Conservation (phyloP, 768 basidiomycete species). For the Termitomyces titanicus region DNA sequence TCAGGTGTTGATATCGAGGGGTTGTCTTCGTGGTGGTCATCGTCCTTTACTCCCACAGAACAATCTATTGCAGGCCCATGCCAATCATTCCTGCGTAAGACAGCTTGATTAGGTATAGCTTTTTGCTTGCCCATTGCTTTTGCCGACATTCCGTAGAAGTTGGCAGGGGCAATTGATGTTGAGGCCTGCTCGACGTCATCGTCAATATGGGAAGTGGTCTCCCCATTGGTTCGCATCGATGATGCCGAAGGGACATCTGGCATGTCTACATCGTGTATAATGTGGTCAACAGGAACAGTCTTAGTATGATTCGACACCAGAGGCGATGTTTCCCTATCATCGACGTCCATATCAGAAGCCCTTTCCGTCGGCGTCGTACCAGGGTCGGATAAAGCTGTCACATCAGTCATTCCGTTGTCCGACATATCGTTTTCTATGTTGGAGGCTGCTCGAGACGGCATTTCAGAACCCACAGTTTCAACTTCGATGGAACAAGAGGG, state of each 20-base stretch:
- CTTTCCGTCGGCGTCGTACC: neutral
- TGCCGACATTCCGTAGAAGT: slow-evolving; percentile 11
- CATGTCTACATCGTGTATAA: slow-evolving; percentile 7
- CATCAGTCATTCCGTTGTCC: neutral
- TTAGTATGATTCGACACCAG: slow-evolving; percentile 10
- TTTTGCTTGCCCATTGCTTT: slow-evolving; percentile 19
- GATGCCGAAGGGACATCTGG: slow-evolving; percentile 1
- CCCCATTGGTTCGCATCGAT: neutral
- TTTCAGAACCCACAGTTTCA: slow-evolving; percentile 5
- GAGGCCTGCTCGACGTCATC: neutral
- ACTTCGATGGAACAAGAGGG: slow-evolving; percentile 23
- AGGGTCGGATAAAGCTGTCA: slow-evolving; percentile 3
- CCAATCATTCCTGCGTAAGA: neutral
- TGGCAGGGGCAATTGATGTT: slow-evolving; percentile 1
- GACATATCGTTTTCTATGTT: neutral
- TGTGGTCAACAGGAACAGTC: neutral
- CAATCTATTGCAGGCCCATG: neutral
- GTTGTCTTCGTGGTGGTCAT: neutral
- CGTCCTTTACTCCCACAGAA: neutral
- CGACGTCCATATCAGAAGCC: slow-evolving; percentile 14
- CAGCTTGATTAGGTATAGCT: slow-evolving; percentile 8
- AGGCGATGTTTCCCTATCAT: slow-evolving; percentile 4
- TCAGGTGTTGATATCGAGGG: neutral
- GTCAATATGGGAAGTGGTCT: neutral
- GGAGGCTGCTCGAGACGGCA: neutral